Conservation (phyloP, 441 rosid genomes). For the Rhodomyrtus psidioides region DNA sequence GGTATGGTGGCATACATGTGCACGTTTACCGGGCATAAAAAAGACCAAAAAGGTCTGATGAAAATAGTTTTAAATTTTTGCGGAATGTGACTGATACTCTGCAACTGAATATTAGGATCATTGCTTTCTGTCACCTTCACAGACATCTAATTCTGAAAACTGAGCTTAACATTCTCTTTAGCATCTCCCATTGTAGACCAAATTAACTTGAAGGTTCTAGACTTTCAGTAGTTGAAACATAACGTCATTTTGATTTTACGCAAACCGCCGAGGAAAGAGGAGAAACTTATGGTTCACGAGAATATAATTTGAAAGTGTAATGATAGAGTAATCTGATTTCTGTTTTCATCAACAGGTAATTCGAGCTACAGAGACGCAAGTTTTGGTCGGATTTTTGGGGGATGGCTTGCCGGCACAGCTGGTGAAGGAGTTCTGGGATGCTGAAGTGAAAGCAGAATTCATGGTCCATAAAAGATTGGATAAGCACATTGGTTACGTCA, state of each 20-base stretch:
- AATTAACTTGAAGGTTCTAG: neutral
- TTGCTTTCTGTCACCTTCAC: neutral
- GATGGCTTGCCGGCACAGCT: constrained; percentile 55
- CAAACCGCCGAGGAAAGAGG: neutral
- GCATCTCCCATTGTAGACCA: neutral
- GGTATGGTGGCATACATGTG: no score
- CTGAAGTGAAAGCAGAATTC: constrained; percentile 58
- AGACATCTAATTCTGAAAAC: neutral
- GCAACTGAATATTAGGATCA: neutral
- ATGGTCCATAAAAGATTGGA: constrained; percentile 41
- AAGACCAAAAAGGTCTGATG: neutral
- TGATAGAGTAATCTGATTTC: neutral
- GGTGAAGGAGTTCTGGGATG: constrained; percentile 59
- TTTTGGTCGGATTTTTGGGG: constrained; percentile 52
- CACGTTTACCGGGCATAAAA: neutral
- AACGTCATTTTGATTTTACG: neutral
- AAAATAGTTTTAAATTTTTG: neutral
- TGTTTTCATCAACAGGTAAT: constrained; percentile 24
- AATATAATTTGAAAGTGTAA: neutral
- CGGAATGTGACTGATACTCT: neutral
- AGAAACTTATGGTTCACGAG: neutral
- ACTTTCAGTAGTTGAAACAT: neutral
- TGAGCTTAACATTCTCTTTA: neutral
- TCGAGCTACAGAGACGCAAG: constrained; percentile 72
- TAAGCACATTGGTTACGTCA: constrained; percentile 51